These are phyloP conservation scores for Tagetes erecta DNA, from an alignment of 129 eudicot genomes.

Conservation along the genomic window DNA sequence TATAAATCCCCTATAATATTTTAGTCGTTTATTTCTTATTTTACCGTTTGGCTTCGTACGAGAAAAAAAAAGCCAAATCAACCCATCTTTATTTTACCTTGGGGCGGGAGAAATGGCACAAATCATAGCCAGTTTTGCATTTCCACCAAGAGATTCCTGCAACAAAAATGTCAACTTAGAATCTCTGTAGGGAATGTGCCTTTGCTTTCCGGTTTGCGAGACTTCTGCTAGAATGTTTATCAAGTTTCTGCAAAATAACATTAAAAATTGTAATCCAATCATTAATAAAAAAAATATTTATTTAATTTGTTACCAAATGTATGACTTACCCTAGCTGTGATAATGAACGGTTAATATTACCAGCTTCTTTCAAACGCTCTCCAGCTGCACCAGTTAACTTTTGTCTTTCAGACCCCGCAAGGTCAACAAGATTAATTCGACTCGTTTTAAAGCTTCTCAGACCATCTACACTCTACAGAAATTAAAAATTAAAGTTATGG, in stretches of 20 bases:
- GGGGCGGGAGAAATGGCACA: constrained; percentile 93
- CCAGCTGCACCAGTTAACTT: constrained; percentile 98
- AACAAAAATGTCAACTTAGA: constrained; percentile 90
- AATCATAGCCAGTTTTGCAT: constrained; percentile 92
- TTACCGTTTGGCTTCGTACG: background rate
- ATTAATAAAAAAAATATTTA: background rate
- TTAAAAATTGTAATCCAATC: background rate
- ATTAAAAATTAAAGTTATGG: background rate
- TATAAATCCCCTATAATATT: too few species aligned
- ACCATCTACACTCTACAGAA: constrained; percentile 72
- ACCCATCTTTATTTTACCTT: constrained; percentile 41
- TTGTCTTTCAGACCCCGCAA: constrained; percentile 99
- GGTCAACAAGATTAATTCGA: constrained; percentile 92
- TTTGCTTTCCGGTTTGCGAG: constrained; percentile 94
- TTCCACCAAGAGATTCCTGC: constrained; percentile 99
- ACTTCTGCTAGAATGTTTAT: constrained; percentile 92
- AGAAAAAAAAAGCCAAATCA: background rate
- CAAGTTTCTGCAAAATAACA: constrained; percentile 57
- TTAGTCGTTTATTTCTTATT: too few species aligned
- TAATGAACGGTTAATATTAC: constrained; percentile 97
- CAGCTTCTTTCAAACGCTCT: constrained; percentile 97
- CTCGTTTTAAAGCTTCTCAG: constrained; percentile 82
- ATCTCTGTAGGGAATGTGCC: constrained; percentile 98
- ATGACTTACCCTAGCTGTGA: constrained; percentile 93
- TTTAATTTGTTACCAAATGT: constrained; percentile 6